Evolutionary conservation across 1,139 yeast species (phyloP).

Genomic region (Hansenula sp.): DNA sequence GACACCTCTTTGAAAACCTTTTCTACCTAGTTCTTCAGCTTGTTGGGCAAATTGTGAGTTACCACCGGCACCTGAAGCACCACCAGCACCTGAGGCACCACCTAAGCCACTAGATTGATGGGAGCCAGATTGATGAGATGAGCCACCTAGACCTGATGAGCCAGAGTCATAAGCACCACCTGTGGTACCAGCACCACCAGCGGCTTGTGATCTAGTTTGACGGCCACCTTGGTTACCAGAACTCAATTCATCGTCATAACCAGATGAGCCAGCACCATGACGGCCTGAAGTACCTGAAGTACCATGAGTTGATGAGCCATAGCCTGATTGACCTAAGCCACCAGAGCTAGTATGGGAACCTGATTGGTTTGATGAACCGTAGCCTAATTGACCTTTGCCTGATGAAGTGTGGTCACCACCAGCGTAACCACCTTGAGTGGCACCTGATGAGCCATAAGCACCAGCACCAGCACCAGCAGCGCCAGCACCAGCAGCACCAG

Average conservation of each 20-base stretch:
- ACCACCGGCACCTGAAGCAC: conserved; percentile 4
- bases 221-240: conserved; percentile 8
- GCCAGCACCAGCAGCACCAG: conserved; percentile 1
- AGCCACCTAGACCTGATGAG: neutral
- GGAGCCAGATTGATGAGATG: neutral
- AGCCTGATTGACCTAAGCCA: neutral
- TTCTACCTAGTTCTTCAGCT: conserved; percentile 17
- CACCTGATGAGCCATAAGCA: conserved; percentile 1
- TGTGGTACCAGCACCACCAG: conserved; percentile 3
- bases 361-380: neutral
- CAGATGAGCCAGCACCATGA: neutral
- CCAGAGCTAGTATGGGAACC: neutral
- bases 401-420: conserved; percentile 1
- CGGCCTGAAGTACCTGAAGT: neutral
- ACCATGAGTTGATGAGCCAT: neutral
- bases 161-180: conserved; percentile 3
- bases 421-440: conserved; percentile 1
- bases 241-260: neutral
- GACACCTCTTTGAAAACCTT: conserved; percentile 17
- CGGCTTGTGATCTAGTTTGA: conserved; percentile 21
- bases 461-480: conserved; percentile 1
- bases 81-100: neutral
- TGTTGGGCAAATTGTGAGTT: conserved; percentile 12
- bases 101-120: neutral
- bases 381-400: neutral